Evolutionary conservation across 2,329 filamentous ascomycete genomes (phyloP), one percentile per base, ranked within the genome.

Genomic region (Apiospora kogelbergensis): DNA sequence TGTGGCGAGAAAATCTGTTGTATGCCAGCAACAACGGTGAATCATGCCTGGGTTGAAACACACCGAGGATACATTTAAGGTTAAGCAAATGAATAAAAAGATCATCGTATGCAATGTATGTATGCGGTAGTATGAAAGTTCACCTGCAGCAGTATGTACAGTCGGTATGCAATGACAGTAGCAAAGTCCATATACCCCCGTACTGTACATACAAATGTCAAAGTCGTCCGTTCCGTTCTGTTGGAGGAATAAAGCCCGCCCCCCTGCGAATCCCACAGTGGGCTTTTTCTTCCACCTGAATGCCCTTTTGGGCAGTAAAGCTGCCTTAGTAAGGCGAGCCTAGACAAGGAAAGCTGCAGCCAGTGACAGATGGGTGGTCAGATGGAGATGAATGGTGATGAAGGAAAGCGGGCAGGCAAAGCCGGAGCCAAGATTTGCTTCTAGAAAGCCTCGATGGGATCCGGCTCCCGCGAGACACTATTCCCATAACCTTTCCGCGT

Each of bases 401-500:
- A n/a, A 3, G n/a, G 53, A 60, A 37, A 37, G 53, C 53, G 53
- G 53, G 53, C 30, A 60, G 26, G 53, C 53, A 60, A 60, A 37
- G 53, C 53, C 53, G 53, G 53, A 60, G 53, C 53, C 53, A 60
- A 60, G 26, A 60, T 60, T 60, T 37, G 53, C 53, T 60, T 60
- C 53, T 60, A 60, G 53, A 60, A 60, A 60, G 37, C 53, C 53
- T 60, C 53, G 30, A 60, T 37, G 53, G 26, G 26, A 57, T 57
- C 48, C 48, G 48, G 48, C 26, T 57, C 48, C 48, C 48, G 48
- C 48, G 48, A 33, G 48, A 57, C 48, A 57, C 48, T 57, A 15
- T 33, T 57, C 26, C 48, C 48, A 57, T 57, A n/a, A 26, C 48
- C 33, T 57, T 57, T n/a, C 13, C 26, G 17, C 48, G 20, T 57